Evolutionary conservation across 495 filamentous ascomycete genomes (phyloP).

Genomic region (Podospora pseudoanserina): DNA sequence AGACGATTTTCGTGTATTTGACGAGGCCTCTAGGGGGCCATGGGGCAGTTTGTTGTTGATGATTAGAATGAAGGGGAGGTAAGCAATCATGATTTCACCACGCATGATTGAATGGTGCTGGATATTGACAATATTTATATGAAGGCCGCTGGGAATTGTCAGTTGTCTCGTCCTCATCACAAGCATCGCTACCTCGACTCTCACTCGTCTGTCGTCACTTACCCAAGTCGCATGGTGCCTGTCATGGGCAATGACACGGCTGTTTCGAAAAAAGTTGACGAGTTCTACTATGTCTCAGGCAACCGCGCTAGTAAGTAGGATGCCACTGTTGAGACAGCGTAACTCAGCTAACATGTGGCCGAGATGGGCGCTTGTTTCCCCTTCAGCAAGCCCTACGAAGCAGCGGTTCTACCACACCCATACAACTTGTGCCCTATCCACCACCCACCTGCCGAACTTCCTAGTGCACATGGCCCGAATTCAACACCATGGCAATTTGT

Average conservation of each 20-base stretch:
- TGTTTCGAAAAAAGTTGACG: background rate
- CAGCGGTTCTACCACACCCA: background rate
- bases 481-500: conserved; percentile 1
- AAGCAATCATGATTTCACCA: background rate
- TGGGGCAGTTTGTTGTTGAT: background rate
- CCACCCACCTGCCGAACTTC: background rate
- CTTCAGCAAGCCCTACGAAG: background rate
- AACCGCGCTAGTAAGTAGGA: background rate
- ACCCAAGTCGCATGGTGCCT: background rate
- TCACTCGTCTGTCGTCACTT: background rate
- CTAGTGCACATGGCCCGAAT: conserved; percentile 2
- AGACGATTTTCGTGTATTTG: background rate
- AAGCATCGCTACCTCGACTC: conserved; percentile 2
- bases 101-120: background rate
- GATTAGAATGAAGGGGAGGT: background rate
- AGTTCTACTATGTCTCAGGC: background rate
- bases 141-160: no score
- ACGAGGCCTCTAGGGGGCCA: background rate
- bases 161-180: background rate
- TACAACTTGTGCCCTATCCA: background rate
- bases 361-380: background rate
- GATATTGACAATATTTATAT: background rate
- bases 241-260: background rate
- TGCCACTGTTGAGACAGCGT: background rate
- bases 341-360: background rate